Base-by-base conservation (phyloP, 139 green algal genomes). In the Zygnema cylindricum region DNA sequence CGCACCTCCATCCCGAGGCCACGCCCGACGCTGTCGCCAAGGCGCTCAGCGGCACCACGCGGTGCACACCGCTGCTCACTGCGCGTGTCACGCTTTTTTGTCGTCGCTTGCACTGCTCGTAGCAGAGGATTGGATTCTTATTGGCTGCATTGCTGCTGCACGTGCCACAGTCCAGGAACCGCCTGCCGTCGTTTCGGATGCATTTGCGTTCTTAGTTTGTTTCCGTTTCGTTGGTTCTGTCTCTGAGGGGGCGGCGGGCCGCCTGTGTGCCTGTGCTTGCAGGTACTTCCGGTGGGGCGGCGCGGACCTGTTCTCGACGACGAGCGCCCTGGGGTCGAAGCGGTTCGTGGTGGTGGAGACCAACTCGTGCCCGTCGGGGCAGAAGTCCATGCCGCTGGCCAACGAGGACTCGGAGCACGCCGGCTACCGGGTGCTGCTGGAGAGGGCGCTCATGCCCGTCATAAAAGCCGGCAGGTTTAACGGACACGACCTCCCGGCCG, bases 311-410 rank as follows among this genome's bases (percentile, higher is more conserved):
- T 91, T 89, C 39, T 89, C 78, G 7, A 55, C 75, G 25, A 89
- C 85, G 1, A 89, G 41, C 2, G 85, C 71, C 41, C 57, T 38
- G 33, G 85, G 85, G 30, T 32, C 83, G 25, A 89, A 89, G 55
- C 85, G 82, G 23, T 91, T 89, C 85, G 85, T 89, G 1, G 85
- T 89, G 41, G 41, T 89, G 38, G 85, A 89, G 55, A 89, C 85
- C 1, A 89, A 89, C n/a, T 89, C 85, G 23, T 89, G 85, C 33
- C 85, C 85, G 16, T 91, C 81, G 22, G 85, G 85, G 35, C 85
- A 89, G 85, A 89, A 89, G 82, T 91, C 81, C 32, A 89, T 89
- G 78, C 85, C 85, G 21, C 43, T 89, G 30, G 81, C 39, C 16
- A 89, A 89, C 16, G 85, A 89, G 32, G 85, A 89, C 43, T 38